Percentiles rank a stretch among this genome's conserved stretches.
Evolutionary conservation across 495 filamentous ascomycete genomes (phyloP).

Genomic region (Friedmanniomyces endolithicus): DNA sequence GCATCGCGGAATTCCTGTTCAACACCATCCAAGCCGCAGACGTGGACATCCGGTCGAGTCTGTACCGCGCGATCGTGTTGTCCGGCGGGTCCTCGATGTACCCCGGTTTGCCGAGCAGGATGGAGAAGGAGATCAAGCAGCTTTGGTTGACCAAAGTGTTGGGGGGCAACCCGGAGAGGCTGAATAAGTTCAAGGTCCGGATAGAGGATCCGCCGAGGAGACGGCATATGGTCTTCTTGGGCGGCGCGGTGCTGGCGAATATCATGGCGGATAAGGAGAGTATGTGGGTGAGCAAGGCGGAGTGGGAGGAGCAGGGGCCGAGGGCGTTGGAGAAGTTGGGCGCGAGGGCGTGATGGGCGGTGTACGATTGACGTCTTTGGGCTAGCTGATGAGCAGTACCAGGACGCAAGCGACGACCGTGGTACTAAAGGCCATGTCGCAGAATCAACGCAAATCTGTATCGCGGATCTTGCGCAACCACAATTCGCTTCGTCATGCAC

Average conservation of each 20-base stretch:
- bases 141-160: constrained; percentile 91
- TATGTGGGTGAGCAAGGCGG: constrained; percentile 96
- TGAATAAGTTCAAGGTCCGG: constrained; percentile 97
- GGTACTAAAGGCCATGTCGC: too few relatives aligned
- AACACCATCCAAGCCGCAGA: constrained; percentile 95
- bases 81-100: constrained; percentile 98
- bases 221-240: constrained; percentile 97
- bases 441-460: too few relatives aligned
- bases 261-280: constrained; percentile 97
- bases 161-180: constrained; percentile 74
- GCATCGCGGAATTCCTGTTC: constrained; percentile 93
- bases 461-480: too few relatives aligned
- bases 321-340: constrained; percentile 82
- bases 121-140: constrained; percentile 99
- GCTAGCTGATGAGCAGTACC: too few relatives aligned
- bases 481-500: background rate
- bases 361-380: too few relatives aligned
- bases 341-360: constrained; percentile 28
- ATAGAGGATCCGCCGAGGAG: constrained; percentile 95
- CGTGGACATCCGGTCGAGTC: constrained; percentile 79
- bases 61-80: constrained; percentile 95
- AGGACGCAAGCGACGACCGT: too few relatives aligned
- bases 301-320: constrained; percentile 92
- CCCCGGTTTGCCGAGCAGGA: constrained; percentile 77
- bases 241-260: constrained; percentile 91